Evolutionary conservation across 495 filamentous ascomycete genomes (phyloP).

Genomic region (Margaritispora aquatica): DNA sequence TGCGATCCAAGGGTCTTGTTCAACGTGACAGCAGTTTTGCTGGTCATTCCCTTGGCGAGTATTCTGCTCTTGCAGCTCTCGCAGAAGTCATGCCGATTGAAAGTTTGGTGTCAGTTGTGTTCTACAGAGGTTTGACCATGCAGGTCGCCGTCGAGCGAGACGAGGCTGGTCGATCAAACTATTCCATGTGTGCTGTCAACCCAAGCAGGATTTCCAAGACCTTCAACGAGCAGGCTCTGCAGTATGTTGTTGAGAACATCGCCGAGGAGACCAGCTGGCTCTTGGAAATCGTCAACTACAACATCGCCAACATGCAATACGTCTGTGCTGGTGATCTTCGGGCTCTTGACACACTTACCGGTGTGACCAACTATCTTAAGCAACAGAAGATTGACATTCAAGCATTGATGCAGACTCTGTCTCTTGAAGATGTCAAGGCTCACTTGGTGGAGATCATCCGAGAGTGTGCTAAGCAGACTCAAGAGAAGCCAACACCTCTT

Average conservation of each 20-base stretch:
- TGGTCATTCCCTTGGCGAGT: conserved; percentile 96
- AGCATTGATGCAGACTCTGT: conserved; percentile 77
- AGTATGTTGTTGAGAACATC: conserved; percentile 91
- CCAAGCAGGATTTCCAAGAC: conserved; percentile 94
- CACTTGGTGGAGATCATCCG: conserved; percentile 82
- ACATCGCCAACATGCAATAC: conserved; percentile 97
- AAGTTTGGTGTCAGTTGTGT: conserved; percentile 94
- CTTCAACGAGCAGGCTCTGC: conserved; percentile 93
- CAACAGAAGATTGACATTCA: conserved; percentile 94
- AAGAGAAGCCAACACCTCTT: conserved; percentile 80
- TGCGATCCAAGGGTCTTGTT: conserved; percentile 93
- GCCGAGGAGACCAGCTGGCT: conserved; percentile 90
- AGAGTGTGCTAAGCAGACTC: conserved; percentile 76
- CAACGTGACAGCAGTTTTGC: conserved; percentile 95
- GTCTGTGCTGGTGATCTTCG: conserved; percentile 96
- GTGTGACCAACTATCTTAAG: conserved; percentile 86
- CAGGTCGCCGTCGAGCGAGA: conserved; percentile 98
- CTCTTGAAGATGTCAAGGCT: conserved; percentile 66
- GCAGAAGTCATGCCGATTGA: conserved; percentile 99
- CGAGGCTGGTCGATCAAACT: conserved; percentile 85
- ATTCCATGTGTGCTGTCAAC: conserved; percentile 98
- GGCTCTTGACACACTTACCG: conserved; percentile 88
- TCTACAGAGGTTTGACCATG: conserved; percentile 99
- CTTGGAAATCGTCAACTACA: conserved; percentile 98
- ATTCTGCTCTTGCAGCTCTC: conserved; percentile 91